These are phyloP conservation scores for Solanum hybrid DNA, from an alignment of 305 asterid species.

Conservation along the genomic window DNA sequence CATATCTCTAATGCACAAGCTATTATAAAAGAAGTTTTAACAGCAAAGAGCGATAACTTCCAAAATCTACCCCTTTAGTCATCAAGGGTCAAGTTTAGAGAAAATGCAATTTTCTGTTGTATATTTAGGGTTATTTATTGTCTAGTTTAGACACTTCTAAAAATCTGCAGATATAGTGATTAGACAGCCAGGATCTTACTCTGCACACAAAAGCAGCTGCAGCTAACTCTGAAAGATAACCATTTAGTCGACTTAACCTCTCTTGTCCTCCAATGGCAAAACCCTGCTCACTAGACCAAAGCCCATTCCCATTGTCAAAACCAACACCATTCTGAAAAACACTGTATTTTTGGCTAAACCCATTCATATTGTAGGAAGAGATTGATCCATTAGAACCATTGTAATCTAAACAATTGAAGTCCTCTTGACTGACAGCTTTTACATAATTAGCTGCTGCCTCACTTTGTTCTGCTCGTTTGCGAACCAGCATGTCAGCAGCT, in stretches of 20 bases:
- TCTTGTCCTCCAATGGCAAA: conserved; percentile 97
- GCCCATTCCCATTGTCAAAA: conserved; percentile 74
- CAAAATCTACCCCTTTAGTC: neutral
- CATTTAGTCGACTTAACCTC: conserved; percentile 67
- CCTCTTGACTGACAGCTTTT: conserved; percentile 67
- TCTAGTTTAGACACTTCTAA: neutral
- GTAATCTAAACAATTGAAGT: conserved; percentile 22
- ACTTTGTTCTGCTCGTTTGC: conserved; percentile 74
- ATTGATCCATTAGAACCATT: conserved; percentile 24
- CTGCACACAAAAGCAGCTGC: conserved; percentile 99
- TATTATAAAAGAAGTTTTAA: neutral
- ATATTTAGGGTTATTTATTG: neutral
- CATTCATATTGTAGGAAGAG: conserved; percentile 30
- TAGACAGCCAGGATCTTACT: conserved; percentile 30
- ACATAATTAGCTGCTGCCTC: conserved; percentile 94
- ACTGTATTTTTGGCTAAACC: conserved; percentile 24
- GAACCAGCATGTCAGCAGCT: conserved; percentile 85
- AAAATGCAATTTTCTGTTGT: neutral
- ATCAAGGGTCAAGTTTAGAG: neutral
- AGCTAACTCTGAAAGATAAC: conserved; percentile 88
- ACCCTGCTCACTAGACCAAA: conserved; percentile 84
- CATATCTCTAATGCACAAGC: neutral
- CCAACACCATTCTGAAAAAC: conserved; percentile 97
- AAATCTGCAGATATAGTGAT: neutral
- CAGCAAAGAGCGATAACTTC: neutral